Percentiles rank a stretch among this genome's conserved stretches.
These are phyloP conservation scores for Aspergillus egyptiacus DNA, from an alignment of 495 filamentous ascomycete species.

Conservation along the genomic window DNA sequence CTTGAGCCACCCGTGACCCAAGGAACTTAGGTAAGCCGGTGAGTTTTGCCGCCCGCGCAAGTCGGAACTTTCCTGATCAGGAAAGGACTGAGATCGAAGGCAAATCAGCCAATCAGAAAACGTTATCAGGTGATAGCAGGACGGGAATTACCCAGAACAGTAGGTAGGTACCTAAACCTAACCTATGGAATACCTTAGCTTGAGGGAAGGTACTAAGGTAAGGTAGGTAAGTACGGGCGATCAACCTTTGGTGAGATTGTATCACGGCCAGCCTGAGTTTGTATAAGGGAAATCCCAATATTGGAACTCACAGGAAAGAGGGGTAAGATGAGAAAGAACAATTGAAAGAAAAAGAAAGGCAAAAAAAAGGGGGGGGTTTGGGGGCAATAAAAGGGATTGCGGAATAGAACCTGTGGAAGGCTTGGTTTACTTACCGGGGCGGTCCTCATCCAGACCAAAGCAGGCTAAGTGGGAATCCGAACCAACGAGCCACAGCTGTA, in stretches of 20 bases:
- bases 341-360: background rate
- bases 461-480: constrained; percentile 9
- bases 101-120: constrained; percentile 8
- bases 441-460: constrained; percentile 5
- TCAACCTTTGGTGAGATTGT: too few species aligned
- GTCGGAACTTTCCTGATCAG: constrained; percentile 2
- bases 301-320: background rate
- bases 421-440: constrained; percentile 5
- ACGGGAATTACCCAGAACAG: background rate
- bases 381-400: constrained; percentile 8
- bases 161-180: too few species aligned
- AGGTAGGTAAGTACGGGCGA: too few species aligned
- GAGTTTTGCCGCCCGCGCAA: constrained; percentile 9
- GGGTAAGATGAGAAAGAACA: constrained; percentile 4
- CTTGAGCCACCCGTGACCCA: constrained; percentile 14
- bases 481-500: constrained; percentile 10
- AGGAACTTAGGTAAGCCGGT: constrained; percentile 13
- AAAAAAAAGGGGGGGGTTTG: constrained; percentile 1
- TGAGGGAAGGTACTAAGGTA: too few species aligned
- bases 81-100: background rate
- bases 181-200: too few species aligned
- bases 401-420: background rate
- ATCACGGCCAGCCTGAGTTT: background rate
- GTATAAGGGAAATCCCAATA: background rate
- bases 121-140: background rate